Percentiles rank a stretch among this genome's conserved stretches.
Conservation (phyloP, 495 filamentous ascomycete species). For the Penicillium macrosclerotiorum region DNA sequence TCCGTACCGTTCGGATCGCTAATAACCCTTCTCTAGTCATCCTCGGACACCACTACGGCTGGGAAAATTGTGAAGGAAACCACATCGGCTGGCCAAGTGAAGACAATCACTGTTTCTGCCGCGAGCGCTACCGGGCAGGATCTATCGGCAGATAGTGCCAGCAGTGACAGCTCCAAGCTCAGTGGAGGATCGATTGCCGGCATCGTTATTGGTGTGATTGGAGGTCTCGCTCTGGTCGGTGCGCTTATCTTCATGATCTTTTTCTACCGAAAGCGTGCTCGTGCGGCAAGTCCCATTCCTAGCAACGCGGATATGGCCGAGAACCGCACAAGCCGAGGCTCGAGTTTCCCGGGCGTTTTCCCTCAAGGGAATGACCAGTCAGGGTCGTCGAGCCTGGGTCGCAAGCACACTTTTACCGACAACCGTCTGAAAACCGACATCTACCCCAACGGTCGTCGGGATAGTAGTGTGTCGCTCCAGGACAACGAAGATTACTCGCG, state of each 20-base stretch:
- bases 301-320: constrained; percentile 36
- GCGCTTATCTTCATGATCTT: constrained; percentile 42
- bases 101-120: constrained; percentile 52
- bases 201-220: constrained; percentile 49
- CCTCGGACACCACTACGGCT: constrained; percentile 34
- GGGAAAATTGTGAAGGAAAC: constrained; percentile 41
- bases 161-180: constrained; percentile 19
- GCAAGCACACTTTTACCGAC: constrained; percentile 40
- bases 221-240: constrained; percentile 39
- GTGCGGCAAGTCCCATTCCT: constrained; percentile 30
- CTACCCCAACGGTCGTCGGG: constrained; percentile 45
- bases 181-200: constrained; percentile 45
- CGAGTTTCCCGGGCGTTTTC: constrained; percentile 42
- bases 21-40: constrained; percentile 15
- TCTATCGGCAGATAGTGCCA: constrained; percentile 9
- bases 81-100: constrained; percentile 41
- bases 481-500: constrained; percentile 59
- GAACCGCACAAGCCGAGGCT: constrained; percentile 44
- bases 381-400: constrained; percentile 18
- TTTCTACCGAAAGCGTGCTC: constrained; percentile 40
- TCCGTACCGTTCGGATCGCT: constrained; percentile 8
- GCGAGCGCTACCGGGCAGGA: constrained; percentile 30
- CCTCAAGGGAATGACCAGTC: constrained; percentile 39
- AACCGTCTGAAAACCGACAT: constrained; percentile 47
- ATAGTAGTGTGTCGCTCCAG: constrained; percentile 51